These are phyloP conservation scores for Diaporthe nobilis DNA, from an alignment of 2,329 filamentous ascomycete genomes.

Conservation along the genomic window DNA sequence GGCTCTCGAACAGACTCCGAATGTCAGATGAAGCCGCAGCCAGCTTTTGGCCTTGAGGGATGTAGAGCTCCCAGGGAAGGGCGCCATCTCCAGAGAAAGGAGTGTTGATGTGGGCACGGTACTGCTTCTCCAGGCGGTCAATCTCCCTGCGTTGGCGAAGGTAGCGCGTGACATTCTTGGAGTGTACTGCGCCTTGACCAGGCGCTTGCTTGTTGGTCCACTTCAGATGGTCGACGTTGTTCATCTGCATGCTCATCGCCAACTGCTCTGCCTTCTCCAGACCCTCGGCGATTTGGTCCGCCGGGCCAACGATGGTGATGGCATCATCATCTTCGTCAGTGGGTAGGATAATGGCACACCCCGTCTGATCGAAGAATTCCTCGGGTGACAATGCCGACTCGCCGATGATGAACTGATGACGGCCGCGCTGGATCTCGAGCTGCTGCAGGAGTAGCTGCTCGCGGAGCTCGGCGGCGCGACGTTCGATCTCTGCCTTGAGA, in stretches of 20 bases:
- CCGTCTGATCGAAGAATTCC: slow-evolving; percentile 91
- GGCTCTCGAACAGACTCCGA: slow-evolving; percentile 78
- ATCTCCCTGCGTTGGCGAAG: slow-evolving; percentile 86
- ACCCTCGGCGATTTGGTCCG: slow-evolving; percentile 79
- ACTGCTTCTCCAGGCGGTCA: slow-evolving; percentile 82
- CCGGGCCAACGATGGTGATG: slow-evolving; percentile 86
- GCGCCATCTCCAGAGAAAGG: slow-evolving; percentile 78
- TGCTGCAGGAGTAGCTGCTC: slow-evolving; percentile 83
- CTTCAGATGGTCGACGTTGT: slow-evolving; percentile 80
- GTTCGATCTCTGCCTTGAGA: slow-evolving; percentile 85
- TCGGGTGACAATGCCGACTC: slow-evolving; percentile 84
- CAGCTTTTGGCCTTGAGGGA: slow-evolving; percentile 85
- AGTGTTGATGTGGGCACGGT: slow-evolving; percentile 90
- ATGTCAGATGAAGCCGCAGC: slow-evolving; percentile 83
- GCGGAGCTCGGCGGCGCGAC: slow-evolving; percentile 81
- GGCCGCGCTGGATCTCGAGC: slow-evolving; percentile 84
- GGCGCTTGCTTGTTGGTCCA: slow-evolving; percentile 70
- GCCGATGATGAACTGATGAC: slow-evolving; percentile 96
- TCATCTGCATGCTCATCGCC: slow-evolving; percentile 87
- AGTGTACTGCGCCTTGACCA: slow-evolving; percentile 81
- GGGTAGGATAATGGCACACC: slow-evolving; percentile 89
- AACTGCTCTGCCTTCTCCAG: slow-evolving; percentile 89
- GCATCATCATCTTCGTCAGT: slow-evolving; percentile 83
- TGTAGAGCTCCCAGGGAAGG: slow-evolving; percentile 90
- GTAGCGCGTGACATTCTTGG: slow-evolving; percentile 89